Conservation (phyloP, 129 eudicot species). For the Pittosporum tobira region DNA sequence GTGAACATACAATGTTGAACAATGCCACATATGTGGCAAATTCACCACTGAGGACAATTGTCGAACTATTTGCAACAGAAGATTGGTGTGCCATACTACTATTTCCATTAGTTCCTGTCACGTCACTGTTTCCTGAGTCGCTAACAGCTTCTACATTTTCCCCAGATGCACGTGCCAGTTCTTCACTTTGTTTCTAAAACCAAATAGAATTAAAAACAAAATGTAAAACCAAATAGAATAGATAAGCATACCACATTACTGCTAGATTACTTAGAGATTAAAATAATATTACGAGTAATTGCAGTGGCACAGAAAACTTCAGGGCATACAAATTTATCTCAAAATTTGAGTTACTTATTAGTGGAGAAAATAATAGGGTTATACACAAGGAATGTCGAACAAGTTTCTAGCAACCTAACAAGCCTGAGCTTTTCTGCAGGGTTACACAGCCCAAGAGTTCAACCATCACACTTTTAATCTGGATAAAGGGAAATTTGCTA, state of each 20-base stretch:
- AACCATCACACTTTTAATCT: too few species aligned
- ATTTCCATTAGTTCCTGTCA: constrained; percentile 28
- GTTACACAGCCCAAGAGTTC: too few species aligned
- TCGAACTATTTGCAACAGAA: constrained; percentile 23
- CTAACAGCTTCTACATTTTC: constrained; percentile 33
- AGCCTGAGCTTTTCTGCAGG: too few species aligned
- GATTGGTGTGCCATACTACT: constrained; percentile 22
- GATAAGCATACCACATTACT: not conserved
- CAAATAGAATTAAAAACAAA: not conserved
- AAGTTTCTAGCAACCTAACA: too few species aligned
- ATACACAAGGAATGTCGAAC: too few species aligned
- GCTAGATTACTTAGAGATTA: not conserved
- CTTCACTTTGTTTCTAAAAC: constrained; percentile 50
- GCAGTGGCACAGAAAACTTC: not conserved
- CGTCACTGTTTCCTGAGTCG: constrained; percentile 31
- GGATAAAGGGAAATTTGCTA: too few species aligned
- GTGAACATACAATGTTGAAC: constrained; percentile 63
- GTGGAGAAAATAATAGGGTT: too few species aligned
- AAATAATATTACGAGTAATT: not conserved
- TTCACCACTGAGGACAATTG: constrained; percentile 39
- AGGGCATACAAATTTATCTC: too few species aligned
- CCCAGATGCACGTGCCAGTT: constrained; percentile 62
- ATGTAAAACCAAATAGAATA: constrained; percentile 9
- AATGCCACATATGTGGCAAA: constrained; percentile 60
- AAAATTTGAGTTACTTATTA: too few species aligned